Base-by-base conservation (phyloP, 2,329 filamentous ascomycete genomes). In the Apiospora hydei region DNA sequence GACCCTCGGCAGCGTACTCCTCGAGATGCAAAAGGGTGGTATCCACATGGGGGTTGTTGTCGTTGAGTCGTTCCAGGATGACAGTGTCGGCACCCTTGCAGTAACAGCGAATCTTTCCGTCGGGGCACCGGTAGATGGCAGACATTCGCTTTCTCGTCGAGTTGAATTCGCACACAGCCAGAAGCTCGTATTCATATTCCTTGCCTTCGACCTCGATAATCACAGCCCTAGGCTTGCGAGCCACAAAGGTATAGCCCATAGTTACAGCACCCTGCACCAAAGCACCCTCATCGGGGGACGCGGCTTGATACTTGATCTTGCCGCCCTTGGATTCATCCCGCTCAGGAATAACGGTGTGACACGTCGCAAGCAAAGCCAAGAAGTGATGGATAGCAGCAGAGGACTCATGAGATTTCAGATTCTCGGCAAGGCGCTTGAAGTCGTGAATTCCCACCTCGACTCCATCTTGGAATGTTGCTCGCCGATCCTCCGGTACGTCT, bases 101-200 rank as follows among this genome's bases (percentile, higher is more conserved):
- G 83, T 98, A 99, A 77, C 94, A 91, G 69, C 96, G 89, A 73
- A 99, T 93, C 84, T 96, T 98, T 74, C 96, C 96, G 84, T 98
- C 96, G 0, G 96, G 96, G 79, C 96, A 98, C 70, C 97, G 91
- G 85, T 97, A 98, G 76, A 99, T 97, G 30, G 96, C 94, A 10
- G 96, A 98, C 96, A 99, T 99, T 76, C 96, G 89, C 85, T 99
- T 99, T 78, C 96, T 89, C 11, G 95, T 96, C 1, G 96, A 98
- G 84, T 99, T 99, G 87, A 99, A 99, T 82, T 99, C 96, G 81
- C 96, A 98, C n/a, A 99, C 95, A 2, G 96, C 96, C 72, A 99
- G 85, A 51, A 99, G 87, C 81, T 98, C 94, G 80, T 96, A 99
- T 81, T 98, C 93, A 61, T 89, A 87, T 75, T 94, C 88, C 76